These are phyloP conservation scores for Corynascus novoguineensis DNA, from an alignment of 495 filamentous ascomycete genomes.

Conservation along the genomic window DNA sequence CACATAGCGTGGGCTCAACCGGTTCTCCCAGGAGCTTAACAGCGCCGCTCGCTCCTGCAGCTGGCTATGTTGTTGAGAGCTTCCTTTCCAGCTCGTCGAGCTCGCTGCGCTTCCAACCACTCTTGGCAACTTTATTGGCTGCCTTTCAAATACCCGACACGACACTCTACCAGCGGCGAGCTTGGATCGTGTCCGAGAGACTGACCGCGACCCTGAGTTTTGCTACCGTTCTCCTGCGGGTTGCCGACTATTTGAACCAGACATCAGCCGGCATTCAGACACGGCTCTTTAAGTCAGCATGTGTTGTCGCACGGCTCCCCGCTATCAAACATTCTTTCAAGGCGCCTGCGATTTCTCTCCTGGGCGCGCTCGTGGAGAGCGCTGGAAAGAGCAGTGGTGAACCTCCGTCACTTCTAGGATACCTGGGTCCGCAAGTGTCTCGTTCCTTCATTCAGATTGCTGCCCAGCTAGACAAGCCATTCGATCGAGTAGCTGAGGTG, in stretches of 20 bases:
- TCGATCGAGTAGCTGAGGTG: slow-evolving; percentile 55
- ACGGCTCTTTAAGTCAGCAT: slow-evolving; percentile 71
- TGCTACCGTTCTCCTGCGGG: slow-evolving; percentile 60
- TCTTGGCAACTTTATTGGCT: slow-evolving; percentile 63
- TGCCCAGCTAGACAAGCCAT: slow-evolving; percentile 70
- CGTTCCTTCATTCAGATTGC: slow-evolving; percentile 77
- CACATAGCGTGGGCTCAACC: slow-evolving; percentile 64
- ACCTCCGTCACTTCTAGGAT: slow-evolving; percentile 83
- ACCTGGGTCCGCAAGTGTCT: slow-evolving; percentile 74
- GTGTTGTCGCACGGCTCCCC: slow-evolving; percentile 71
- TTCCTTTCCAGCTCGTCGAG: slow-evolving; percentile 65
- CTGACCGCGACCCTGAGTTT: slow-evolving; percentile 60
- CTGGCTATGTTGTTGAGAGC: slow-evolving; percentile 66
- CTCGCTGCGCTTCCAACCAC: slow-evolving; percentile 68
- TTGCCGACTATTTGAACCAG: slow-evolving; percentile 58
- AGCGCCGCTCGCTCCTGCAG: slow-evolving; percentile 57
- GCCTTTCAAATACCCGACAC: slow-evolving; percentile 60
- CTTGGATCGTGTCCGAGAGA: slow-evolving; percentile 55
- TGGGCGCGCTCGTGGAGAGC: slow-evolving; percentile 68
- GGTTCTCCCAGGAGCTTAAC: slow-evolving; percentile 55
- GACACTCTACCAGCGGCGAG: slow-evolving; percentile 55
- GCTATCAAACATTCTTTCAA: slow-evolving; percentile 64
- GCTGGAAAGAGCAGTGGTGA: slow-evolving; percentile 59
- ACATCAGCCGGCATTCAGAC: slow-evolving; percentile 62
- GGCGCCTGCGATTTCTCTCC: slow-evolving; percentile 56